Percentiles rank a stretch among this genome's conserved stretches.
Conservation (phyloP, 805 yeast genomes). For the Saccharomyces kudriavzevii region DNA sequence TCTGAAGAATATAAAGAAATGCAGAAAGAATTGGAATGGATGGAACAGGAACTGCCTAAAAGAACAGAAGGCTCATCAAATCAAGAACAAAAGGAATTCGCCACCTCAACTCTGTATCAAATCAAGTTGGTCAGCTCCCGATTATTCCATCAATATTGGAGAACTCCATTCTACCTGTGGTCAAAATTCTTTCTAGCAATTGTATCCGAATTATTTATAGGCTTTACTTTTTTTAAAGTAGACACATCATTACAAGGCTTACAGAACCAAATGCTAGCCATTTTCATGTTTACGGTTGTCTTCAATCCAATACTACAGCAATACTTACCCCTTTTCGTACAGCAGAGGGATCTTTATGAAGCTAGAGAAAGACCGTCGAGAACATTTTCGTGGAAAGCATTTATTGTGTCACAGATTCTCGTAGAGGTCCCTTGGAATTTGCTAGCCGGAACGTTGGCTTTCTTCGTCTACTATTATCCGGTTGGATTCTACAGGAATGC, state of each 20-base stretch:
- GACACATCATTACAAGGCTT: conserved; percentile 49
- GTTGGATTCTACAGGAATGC: conserved; percentile 55
- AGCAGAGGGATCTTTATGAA: conserved; percentile 54
- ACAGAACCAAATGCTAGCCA: conserved; percentile 67
- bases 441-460: conserved; percentile 46
- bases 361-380: conserved; percentile 61
- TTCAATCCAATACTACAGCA: conserved; percentile 49
- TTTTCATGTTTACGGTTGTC: conserved; percentile 52
- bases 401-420: conserved; percentile 47
- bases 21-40: conserved; percentile 44
- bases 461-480: conserved; percentile 59
- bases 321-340: conserved; percentile 47
- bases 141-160: conserved; percentile 51
- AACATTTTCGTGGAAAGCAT: conserved; percentile 54
- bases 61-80: conserved; percentile 28
- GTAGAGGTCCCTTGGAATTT: conserved; percentile 57
- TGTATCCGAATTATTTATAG: conserved; percentile 49
- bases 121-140: conserved; percentile 39
- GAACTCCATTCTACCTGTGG: conserved; percentile 52
- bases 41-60: conserved; percentile 48
- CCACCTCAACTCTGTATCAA: conserved; percentile 36
- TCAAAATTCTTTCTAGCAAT: conserved; percentile 44
- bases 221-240: conserved; percentile 62
- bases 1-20: conserved; percentile 52
- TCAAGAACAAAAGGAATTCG: conserved; percentile 31